Percentiles rank a stretch among this genome's conserved stretches.
phyloP scores from a whole-genome alignment of 495 filamentous ascomycete genomes.

The Tuber calosporum region DNA sequence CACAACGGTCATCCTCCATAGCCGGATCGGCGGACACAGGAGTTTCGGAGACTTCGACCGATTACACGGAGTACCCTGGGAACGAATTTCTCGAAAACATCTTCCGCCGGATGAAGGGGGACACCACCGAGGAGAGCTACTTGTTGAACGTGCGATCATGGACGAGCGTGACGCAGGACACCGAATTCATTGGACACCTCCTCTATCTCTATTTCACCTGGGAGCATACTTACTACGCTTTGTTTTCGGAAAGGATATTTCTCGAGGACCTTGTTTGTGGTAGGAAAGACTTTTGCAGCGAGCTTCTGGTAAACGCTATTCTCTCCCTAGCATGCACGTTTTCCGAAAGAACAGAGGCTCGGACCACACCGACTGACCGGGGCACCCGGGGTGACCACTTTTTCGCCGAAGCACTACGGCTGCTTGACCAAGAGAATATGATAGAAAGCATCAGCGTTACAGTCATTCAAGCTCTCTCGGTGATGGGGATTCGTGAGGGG shows the following conservation, averaged over 20 bases:
- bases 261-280: constrained; percentile 56
- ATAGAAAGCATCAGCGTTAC: constrained; percentile 57
- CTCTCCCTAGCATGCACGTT: constrained; percentile 66
- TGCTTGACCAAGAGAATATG: constrained; percentile 50
- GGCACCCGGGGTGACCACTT: constrained; percentile 66
- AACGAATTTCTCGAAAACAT: not conserved
- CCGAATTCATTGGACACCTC: constrained; percentile 54
- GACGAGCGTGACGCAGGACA: constrained; percentile 55
- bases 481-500: constrained; percentile 61
- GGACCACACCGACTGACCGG: constrained; percentile 54
- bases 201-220: constrained; percentile 67
- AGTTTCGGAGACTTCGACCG: not conserved
- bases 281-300: constrained; percentile 56
- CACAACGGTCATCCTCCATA: not conserved
- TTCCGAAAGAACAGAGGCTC: constrained; percentile 57
- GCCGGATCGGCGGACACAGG: not conserved
- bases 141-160: constrained; percentile 43
- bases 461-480: constrained; percentile 65
- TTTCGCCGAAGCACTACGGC: constrained; percentile 56
- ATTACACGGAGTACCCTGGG: not conserved
- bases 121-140: not conserved
- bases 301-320: constrained; percentile 65
- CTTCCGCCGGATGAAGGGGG: not conserved
- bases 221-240: constrained; percentile 65
- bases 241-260: constrained; percentile 65